A percentile compares a stretch with the other conserved stretches of the same genome.
Evolutionary conservation across 1,139 yeast species (phyloP).

Genomic region (Meyerozyma carpophila): DNA sequence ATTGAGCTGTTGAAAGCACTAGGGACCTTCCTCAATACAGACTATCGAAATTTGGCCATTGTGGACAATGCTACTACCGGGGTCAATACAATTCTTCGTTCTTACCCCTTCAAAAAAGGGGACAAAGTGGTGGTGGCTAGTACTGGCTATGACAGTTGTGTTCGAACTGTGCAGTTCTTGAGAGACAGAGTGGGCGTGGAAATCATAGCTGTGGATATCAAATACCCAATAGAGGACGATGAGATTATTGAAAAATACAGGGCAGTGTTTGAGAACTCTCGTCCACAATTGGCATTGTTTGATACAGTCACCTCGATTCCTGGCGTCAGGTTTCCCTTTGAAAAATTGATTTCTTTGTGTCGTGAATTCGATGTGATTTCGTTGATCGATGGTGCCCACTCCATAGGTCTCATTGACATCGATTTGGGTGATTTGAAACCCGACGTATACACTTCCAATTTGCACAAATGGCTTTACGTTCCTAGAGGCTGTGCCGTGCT

Average conservation of each 20-base stretch:
- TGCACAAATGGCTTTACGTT: conserved; percentile 65
- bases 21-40: conserved; percentile 38
- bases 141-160: conserved; percentile 57
- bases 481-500: conserved; percentile 59
- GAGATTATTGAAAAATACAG: conserved; percentile 41
- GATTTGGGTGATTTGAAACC: conserved; percentile 44
- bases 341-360: conserved; percentile 43
- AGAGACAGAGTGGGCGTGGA: conserved; percentile 38
- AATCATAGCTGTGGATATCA: conserved; percentile 37
- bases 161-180: conserved; percentile 47
- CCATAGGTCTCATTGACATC: conserved; percentile 48
- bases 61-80: conserved; percentile 60
- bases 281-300: conserved; percentile 44
- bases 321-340: conserved; percentile 55
- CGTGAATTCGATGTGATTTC: conserved; percentile 44
- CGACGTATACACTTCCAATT: conserved; percentile 57
- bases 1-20: conserved; percentile 21
- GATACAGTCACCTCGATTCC: conserved; percentile 67
- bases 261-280: conserved; percentile 18
- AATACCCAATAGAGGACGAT: conserved; percentile 46
- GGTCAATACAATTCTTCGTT: conserved; percentile 53
- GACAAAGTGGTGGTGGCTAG: conserved; percentile 49
- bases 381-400: conserved; percentile 70
- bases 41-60: conserved; percentile 41
- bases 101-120: conserved; percentile 47